Conservation (phyloP, 257 asterid species). For the Scutellaria barbata region DNA sequence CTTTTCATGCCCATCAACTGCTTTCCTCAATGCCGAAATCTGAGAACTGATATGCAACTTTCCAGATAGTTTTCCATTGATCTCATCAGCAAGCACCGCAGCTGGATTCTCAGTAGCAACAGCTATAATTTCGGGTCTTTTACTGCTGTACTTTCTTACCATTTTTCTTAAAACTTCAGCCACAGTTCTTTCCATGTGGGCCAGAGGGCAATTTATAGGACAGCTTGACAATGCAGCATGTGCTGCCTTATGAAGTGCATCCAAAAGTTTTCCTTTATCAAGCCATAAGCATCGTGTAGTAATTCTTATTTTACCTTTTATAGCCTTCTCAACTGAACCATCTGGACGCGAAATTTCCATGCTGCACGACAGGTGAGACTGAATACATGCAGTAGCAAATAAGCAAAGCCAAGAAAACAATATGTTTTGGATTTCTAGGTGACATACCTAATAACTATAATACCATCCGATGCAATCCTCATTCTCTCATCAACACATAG, state of each 20-base stretch:
- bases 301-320: slow-evolving; percentile 93
- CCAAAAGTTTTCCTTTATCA: slow-evolving; percentile 96
- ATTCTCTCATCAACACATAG: slow-evolving; percentile 90
- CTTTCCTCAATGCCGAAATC: slow-evolving; percentile 60
- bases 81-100: slow-evolving; percentile 84
- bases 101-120: slow-evolving; percentile 86
- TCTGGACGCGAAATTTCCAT: slow-evolving; percentile 95
- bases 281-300: slow-evolving; percentile 99
- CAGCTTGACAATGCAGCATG: slow-evolving; percentile 96
- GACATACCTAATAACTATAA: slow-evolving; percentile 80
- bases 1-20: slow-evolving; percentile 57
- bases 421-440: slow-evolving; percentile 11
- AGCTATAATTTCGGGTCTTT: slow-evolving; percentile 91
- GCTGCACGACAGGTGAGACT: slow-evolving; percentile 53
- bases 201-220: slow-evolving; percentile 78
- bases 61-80: slow-evolving; percentile 70
- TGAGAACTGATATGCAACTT: slow-evolving; percentile 54
- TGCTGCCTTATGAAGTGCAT: slow-evolving; percentile 94
- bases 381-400: slow-evolving; percentile 32
- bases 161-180: slow-evolving; percentile 89
- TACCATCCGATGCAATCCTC: slow-evolving; percentile 94
- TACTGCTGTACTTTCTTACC: slow-evolving; percentile 92
- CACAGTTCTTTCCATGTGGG: slow-evolving; percentile 92
- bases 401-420: slow-evolving; percentile 23
- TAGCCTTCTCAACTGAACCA: slow-evolving; percentile 51